These are phyloP conservation scores for Ceraceosorus bombacis DNA, from an alignment of 1,284 basidiomycete species.

Conservation along the genomic window DNA sequence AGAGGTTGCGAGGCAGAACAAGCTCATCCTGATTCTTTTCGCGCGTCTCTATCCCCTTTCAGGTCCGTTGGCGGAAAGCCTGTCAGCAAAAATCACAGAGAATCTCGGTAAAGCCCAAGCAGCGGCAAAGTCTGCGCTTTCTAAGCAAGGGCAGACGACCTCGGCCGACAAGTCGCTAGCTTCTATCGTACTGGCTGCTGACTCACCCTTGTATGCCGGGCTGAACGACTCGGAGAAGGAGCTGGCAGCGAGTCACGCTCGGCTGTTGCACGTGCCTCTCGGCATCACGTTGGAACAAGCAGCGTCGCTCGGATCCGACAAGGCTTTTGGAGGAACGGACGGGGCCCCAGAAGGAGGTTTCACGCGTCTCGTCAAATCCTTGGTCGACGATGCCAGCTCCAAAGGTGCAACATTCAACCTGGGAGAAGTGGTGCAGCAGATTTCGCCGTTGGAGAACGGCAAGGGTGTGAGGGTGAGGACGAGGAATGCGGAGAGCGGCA, in stretches of 20 bases:
- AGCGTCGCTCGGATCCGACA: slow-evolving; percentile 47
- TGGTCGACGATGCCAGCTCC: slow-evolving; percentile 46
- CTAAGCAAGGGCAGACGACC: slow-evolving; percentile 24
- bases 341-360: slow-evolving; percentile 53
- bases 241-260: slow-evolving; percentile 47
- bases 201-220: slow-evolving; percentile 34
- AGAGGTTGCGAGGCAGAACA: too few relatives aligned
- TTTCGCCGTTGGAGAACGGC: slow-evolving; percentile 3
- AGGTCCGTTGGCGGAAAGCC: slow-evolving; percentile 15
- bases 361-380: slow-evolving; percentile 42
- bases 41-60: too few relatives aligned
- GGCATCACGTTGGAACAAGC: slow-evolving; percentile 50
- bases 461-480: slow-evolving; percentile 20
- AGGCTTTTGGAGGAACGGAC: slow-evolving; percentile 52
- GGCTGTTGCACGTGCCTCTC: slow-evolving; percentile 52
- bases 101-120: slow-evolving; percentile 28
- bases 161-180: slow-evolving; percentile 38
- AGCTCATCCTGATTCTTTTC: too few relatives aligned
- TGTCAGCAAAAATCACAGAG: slow-evolving; percentile 20
- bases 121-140: slow-evolving; percentile 14
- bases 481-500: slow-evolving; percentile 18
- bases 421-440: slow-evolving; percentile 18
- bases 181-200: slow-evolving; percentile 45
- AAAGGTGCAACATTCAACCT: slow-evolving; percentile 49
- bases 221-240: slow-evolving; percentile 60